These are phyloP conservation scores for Wallacemonas sp. DNA, from an alignment of 208 protist species.

Conservation along the genomic window DNA sequence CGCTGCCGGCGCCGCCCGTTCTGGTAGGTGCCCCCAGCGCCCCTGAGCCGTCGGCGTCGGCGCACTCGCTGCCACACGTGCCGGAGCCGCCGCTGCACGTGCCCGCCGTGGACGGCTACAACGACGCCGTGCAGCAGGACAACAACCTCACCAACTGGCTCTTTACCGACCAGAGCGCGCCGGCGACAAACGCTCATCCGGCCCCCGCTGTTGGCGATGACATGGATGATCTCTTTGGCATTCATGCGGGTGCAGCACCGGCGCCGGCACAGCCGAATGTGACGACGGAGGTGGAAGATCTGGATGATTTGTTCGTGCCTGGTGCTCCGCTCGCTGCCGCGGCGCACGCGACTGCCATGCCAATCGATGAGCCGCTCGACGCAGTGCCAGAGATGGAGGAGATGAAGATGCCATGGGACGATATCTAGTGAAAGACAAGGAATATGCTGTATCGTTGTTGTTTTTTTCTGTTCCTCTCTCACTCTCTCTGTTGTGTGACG, in stretches of 20 bases:
- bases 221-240: conserved; percentile 7
- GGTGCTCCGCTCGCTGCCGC: neutral
- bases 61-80: neutral
- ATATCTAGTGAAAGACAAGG: conserved; percentile 15
- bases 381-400: conserved; percentile 5
- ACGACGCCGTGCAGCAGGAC: no score
- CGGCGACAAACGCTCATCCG: conserved; percentile 1
- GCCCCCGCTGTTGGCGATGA: neutral
- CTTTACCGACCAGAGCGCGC: conserved; percentile 17
- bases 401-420: conserved; percentile 18
- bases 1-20: neutral
- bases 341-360: neutral
- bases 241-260: neutral
- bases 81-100: neutral
- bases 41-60: neutral
- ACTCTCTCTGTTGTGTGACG: no score
- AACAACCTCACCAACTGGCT: conserved; percentile 4
- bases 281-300: neutral
- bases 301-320: conserved; percentile 5
- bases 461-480: conserved; percentile 8
- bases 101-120: neutral
- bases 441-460: neutral
- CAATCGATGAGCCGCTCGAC: conserved; percentile 12
- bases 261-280: neutral
- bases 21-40: neutral